Conservation (phyloP, 345 rosid species). For the Pugionium cornutum region DNA sequence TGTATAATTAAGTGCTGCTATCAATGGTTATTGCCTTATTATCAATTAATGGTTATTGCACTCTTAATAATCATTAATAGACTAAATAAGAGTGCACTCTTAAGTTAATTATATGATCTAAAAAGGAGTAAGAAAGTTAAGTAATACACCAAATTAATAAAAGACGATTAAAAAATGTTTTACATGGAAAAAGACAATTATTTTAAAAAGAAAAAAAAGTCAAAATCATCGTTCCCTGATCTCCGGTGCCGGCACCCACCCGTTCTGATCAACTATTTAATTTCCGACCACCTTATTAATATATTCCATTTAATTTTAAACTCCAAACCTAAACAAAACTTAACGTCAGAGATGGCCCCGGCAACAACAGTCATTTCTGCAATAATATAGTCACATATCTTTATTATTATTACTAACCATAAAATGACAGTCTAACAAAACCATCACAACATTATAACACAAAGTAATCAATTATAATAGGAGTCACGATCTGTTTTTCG, state of each 20-base stretch:
- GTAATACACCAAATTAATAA: not conserved
- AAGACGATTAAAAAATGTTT: not conserved
- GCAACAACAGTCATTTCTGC: constrained; percentile 32
- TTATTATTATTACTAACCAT: constrained; percentile 26
- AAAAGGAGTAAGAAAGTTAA: not conserved
- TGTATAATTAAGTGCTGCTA: too few species aligned
- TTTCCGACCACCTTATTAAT: constrained; percentile 34
- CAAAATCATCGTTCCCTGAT: constrained; percentile 34
- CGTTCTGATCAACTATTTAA: constrained; percentile 21
- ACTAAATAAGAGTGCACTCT: not conserved
- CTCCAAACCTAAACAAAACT: not conserved
- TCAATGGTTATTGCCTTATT: too few species aligned
- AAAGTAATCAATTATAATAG: not conserved
- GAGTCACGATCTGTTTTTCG: too few species aligned
- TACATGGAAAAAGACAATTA: not conserved
- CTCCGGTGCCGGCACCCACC: constrained; percentile 41
- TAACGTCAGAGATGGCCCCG: constrained; percentile 34
- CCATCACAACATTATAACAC: constrained; percentile 13
- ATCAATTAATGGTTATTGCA: too few species aligned
- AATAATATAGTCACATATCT: constrained; percentile 23
- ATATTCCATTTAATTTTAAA: constrained; percentile 15
- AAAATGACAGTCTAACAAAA: constrained; percentile 33
- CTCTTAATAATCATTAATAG: too few species aligned
- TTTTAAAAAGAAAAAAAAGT: constrained; percentile 1
- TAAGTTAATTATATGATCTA: not conserved